phyloP scores from a whole-genome alignment of 768 basidiomycete genomes.

The Rhodosporidiobolus sp. region DNA sequence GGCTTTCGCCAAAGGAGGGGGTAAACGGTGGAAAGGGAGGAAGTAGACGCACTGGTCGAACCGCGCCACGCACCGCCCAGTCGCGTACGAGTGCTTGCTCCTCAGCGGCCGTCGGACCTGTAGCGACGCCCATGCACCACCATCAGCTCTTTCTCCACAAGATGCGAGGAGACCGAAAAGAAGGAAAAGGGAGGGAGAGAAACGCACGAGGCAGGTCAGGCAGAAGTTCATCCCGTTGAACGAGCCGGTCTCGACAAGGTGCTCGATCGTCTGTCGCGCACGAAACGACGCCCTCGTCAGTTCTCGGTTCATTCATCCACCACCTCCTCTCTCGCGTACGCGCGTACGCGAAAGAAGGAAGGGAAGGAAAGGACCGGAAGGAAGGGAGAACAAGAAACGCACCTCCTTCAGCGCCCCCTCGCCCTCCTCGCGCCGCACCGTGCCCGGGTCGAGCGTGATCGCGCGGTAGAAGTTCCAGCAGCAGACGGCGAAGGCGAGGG shows the following conservation, averaged over 20 bases:
- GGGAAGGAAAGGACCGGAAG: background rate
- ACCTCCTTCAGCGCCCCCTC: conserved; percentile 77
- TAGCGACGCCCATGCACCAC: background rate
- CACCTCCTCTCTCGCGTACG: background rate
- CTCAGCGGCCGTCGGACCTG: conserved; percentile 84
- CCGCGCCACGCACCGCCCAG: conserved; percentile 81
- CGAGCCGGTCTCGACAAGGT: conserved; percentile 77
- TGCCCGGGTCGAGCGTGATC: conserved; percentile 82
- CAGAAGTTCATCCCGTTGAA: conserved; percentile 97
- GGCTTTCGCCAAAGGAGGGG: too few species aligned
- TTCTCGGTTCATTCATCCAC: too few species aligned
- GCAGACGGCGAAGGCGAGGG: conserved; percentile 66
- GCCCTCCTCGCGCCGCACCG: conserved; percentile 68
- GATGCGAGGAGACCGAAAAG: background rate
- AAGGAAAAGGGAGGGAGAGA: background rate
- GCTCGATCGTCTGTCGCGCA: conserved; percentile 71
- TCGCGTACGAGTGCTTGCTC: conserved; percentile 91
- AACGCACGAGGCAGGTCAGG: conserved; percentile 81
- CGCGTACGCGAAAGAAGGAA: background rate
- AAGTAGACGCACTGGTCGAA: conserved; percentile 77
- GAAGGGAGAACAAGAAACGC: conserved; percentile 46
- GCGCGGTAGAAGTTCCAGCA: conserved; percentile 87
- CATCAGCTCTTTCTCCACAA: background rate
- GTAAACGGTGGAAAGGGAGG: conserved; percentile 26
- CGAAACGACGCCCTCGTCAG: background rate